These are phyloP conservation scores for Berberis vulgaris DNA, from an alignment of 164 flowering plant genomes.

Conservation along the genomic window DNA sequence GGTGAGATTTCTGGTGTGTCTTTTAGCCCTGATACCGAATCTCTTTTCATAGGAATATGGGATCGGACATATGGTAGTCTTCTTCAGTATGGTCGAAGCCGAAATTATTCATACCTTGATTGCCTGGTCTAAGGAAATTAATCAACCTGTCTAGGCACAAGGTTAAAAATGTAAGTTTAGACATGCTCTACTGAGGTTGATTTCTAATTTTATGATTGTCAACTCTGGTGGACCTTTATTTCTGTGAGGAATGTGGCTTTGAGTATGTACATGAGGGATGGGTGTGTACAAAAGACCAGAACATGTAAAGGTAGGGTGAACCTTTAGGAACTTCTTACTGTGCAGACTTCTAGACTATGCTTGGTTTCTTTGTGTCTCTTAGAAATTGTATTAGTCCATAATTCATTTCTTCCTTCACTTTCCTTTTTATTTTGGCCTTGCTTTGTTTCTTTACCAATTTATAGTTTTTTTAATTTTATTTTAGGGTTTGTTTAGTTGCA, in stretches of 20 bases:
- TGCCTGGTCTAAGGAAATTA: conserved; percentile 24
- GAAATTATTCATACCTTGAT: conserved; percentile 54
- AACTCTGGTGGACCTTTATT: too few species aligned
- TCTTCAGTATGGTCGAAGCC: conserved; percentile 52
- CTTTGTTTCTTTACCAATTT: too few species aligned
- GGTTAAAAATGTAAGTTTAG: too few species aligned
- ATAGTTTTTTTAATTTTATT: too few species aligned
- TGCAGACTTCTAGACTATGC: too few species aligned
- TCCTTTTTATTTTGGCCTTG: too few species aligned
- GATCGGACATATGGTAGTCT: conserved; percentile 93
- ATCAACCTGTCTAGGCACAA: neutral
- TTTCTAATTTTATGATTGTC: too few species aligned
- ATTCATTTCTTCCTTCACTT: too few species aligned
- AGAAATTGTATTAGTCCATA: too few species aligned
- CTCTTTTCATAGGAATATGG: conserved; percentile 88
- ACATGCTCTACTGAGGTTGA: too few species aligned
- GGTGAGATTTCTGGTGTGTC: conserved; percentile 93
- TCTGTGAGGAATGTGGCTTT: neutral
- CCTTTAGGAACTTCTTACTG: neutral
- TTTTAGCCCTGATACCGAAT: conserved; percentile 87
- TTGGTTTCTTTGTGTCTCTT: too few species aligned
- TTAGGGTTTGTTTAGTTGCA: too few species aligned
- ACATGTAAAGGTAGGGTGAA: neutral
- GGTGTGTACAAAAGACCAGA: neutral
- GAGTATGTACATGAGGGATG: neutral